Percentiles rank a stretch among this genome's conserved stretches.
These are phyloP conservation scores for Agaricus bisporus DNA, from an alignment of 768 basidiomycete genomes.

Conservation along the genomic window DNA sequence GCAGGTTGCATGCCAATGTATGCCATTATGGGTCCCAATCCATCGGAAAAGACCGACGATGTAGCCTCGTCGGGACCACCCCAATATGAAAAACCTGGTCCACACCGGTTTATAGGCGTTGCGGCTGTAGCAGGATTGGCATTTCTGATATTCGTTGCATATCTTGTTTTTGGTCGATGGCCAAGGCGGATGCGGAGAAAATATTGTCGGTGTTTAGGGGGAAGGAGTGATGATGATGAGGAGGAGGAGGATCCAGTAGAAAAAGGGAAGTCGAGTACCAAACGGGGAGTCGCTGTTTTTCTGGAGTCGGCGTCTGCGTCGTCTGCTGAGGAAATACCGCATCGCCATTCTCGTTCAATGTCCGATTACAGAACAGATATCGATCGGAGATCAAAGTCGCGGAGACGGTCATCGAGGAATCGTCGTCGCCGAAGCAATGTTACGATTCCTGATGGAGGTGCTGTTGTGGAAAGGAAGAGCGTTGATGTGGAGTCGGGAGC, in stretches of 20 bases:
- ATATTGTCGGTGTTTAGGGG: slow-evolving; percentile 13
- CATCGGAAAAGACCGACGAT: slow-evolving; percentile 17
- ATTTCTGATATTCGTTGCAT: slow-evolving; percentile 29
- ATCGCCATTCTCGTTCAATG: not conserved
- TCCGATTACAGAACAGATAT: not conserved
- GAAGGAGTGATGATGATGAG: not conserved
- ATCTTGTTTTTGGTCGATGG: slow-evolving; percentile 29
- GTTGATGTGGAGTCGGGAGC: not conserved
- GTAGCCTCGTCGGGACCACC: slow-evolving; percentile 12
- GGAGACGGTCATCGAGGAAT: not conserved
- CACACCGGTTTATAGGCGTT: slow-evolving; percentile 41
- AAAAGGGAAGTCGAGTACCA: not conserved
- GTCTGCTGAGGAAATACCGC: not conserved
- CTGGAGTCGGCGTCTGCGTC: slow-evolving; percentile 5
- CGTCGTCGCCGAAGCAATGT: slow-evolving; percentile 6
- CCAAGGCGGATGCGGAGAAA: slow-evolving; percentile 22
- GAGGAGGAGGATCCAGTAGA: not conserved
- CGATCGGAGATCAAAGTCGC: not conserved
- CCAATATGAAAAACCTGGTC: slow-evolving; percentile 21
- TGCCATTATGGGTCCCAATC: slow-evolving; percentile 20
- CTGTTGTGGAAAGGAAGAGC: not conserved
- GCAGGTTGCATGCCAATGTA: slow-evolving; percentile 16
- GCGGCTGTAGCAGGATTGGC: slow-evolving; percentile 31
- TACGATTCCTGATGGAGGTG: not conserved
- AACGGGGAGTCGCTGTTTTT: slow-evolving; percentile 1